Conservation (phyloP, 768 basidiomycete species). For the Amanita pallidorosea region DNA sequence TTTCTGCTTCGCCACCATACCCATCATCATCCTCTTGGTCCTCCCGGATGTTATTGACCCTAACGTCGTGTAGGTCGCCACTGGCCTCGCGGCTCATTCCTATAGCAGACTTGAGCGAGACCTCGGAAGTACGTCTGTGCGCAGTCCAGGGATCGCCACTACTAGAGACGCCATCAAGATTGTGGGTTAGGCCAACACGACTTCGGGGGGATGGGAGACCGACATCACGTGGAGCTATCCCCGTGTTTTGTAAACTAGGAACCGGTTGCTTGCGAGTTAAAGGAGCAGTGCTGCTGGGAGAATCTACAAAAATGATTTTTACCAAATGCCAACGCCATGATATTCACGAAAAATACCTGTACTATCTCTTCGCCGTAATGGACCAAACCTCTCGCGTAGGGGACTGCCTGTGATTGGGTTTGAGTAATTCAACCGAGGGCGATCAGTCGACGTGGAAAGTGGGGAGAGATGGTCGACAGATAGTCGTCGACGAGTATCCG, state of each 20-base stretch:
- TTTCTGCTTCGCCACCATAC: constrained; percentile 2
- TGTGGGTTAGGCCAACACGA: constrained; percentile 44
- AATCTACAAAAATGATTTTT: constrained; percentile 33
- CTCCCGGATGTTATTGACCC: constrained; percentile 44
- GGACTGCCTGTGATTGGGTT: constrained; percentile 41
- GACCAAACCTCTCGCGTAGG: constrained; percentile 57
- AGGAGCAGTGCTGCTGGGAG: constrained; percentile 26
- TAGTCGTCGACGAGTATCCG: constrained; percentile 79
- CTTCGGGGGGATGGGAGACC: constrained; percentile 57
- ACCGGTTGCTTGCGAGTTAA: constrained; percentile 62
- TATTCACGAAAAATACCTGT: constrained; percentile 33
- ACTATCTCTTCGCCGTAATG: constrained; percentile 57
- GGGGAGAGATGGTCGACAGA: constrained; percentile 64
- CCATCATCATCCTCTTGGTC: constrained; percentile 34
- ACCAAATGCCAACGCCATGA: constrained; percentile 4
- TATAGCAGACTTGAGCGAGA: constrained; percentile 31
- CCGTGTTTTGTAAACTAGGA: constrained; percentile 46
- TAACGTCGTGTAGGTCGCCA: constrained; percentile 28
- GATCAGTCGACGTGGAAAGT: constrained; percentile 41
- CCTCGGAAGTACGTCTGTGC: constrained; percentile 52
- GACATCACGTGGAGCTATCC: constrained; percentile 47
- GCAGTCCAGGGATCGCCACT: constrained; percentile 62
- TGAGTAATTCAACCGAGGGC: constrained; percentile 45
- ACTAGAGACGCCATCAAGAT: constrained; percentile 66
- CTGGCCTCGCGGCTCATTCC: constrained; percentile 25